These are phyloP conservation scores for Sambucus nigra DNA, from an alignment of 129 eudicot genomes.

Conservation along the genomic window DNA sequence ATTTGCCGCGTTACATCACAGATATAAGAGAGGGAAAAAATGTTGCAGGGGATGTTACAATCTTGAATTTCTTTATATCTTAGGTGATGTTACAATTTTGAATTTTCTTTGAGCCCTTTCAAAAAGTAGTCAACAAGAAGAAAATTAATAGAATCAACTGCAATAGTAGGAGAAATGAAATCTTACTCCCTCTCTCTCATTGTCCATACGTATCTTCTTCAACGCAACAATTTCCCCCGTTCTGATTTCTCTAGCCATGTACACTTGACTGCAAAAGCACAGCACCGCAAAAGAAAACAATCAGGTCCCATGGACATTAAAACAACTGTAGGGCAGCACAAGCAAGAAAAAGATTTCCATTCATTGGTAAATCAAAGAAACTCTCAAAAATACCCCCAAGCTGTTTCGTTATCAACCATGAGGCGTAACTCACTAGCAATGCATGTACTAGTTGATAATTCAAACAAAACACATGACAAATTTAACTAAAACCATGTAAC, in stretches of 20 bases:
- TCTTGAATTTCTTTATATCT: too few relatives aligned
- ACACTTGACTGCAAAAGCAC: conserved; percentile 45
- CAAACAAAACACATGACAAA: too few relatives aligned
- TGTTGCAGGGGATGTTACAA: background rate
- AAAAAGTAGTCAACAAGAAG: background rate
- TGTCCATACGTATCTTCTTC: conserved; percentile 61
- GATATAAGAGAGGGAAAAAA: background rate
- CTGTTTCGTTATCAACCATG: too few relatives aligned
- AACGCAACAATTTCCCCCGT: conserved; percentile 62
- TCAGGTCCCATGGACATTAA: background rate
- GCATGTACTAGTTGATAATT: too few relatives aligned
- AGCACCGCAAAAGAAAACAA: background rate
- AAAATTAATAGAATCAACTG: background rate
- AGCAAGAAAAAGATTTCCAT: too few relatives aligned
- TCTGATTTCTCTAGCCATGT: conserved; percentile 52
- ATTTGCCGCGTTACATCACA: too few relatives aligned
- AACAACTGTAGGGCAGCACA: too few relatives aligned
- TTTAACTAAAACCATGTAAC: too few relatives aligned
- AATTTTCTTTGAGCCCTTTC: background rate
- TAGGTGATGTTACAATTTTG: background rate
- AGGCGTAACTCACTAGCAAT: too few relatives aligned
- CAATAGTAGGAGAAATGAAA: background rate
- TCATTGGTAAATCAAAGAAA: too few relatives aligned
- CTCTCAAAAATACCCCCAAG: too few relatives aligned
- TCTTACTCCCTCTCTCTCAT: conserved; percentile 48